These are phyloP conservation scores for Xylariaceae sp. DNA, from an alignment of 2,329 filamentous ascomycete species.

Conservation along the genomic window DNA sequence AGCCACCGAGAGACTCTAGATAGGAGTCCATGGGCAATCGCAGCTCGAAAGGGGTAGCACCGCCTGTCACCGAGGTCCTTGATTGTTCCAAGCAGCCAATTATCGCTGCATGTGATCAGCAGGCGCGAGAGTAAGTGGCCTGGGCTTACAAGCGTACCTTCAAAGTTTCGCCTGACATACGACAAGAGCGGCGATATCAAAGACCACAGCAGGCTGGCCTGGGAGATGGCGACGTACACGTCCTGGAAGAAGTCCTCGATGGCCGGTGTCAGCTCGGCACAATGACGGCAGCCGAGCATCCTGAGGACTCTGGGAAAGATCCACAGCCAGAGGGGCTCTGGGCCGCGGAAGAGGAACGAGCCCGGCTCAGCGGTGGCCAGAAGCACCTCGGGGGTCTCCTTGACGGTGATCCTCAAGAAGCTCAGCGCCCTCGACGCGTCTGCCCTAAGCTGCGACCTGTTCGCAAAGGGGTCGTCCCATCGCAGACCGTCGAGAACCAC, in stretches of 20 bases:
- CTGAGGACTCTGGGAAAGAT: slow-evolving; percentile 50
- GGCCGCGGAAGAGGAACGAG: slow-evolving; percentile 43
- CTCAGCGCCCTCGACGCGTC: slow-evolving; percentile 67
- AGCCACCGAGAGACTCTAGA: slow-evolving; percentile 20
- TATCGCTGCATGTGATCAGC: neutral
- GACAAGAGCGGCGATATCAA: slow-evolving; percentile 34
- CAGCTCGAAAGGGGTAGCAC: slow-evolving; percentile 22
- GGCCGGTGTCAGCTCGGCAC: slow-evolving; percentile 37
- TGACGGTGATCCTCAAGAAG: slow-evolving; percentile 67
- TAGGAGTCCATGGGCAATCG: slow-evolving; percentile 33
- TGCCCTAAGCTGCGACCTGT: slow-evolving; percentile 43
- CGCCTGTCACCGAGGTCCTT: neutral
- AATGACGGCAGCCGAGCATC: slow-evolving; percentile 46
- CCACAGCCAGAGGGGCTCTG: slow-evolving; percentile 60
- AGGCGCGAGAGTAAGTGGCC: neutral
- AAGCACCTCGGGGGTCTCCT: slow-evolving; percentile 66
- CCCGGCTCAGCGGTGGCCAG: slow-evolving; percentile 33
- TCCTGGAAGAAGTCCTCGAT: slow-evolving; percentile 48
- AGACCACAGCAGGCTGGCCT: slow-evolving; percentile 40
- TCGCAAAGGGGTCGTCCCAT: slow-evolving; percentile 61
- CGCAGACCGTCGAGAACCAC: slow-evolving; percentile 66
- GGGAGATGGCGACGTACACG: slow-evolving; percentile 36
- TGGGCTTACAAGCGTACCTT: slow-evolving; percentile 5
- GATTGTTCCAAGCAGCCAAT: neutral
- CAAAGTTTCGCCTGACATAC: slow-evolving; percentile 42